Percentiles rank a stretch among this genome's conserved stretches.
phyloP scores from a whole-genome alignment of 441 rosid species.

The Hura crepitans region DNA sequence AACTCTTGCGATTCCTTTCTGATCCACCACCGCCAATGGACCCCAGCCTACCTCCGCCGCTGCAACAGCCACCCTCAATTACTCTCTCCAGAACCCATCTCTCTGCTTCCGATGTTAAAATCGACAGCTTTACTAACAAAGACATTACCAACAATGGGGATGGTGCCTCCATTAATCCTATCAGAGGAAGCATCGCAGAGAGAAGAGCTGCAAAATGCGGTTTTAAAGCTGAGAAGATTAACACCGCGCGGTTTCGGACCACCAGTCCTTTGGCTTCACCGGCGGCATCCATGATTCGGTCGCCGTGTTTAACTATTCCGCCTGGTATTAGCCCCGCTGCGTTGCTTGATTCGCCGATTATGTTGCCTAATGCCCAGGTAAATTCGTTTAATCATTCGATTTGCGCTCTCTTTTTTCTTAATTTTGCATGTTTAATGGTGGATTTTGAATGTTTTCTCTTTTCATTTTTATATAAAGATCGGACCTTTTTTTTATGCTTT shows the following conservation, averaged over 20 bases:
- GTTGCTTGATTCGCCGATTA: conserved; percentile 50
- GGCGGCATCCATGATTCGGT: neutral
- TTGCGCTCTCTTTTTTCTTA: neutral
- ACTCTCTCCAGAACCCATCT: neutral
- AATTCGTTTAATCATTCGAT: neutral
- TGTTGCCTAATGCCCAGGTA: conserved; percentile 57
- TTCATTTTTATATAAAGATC: neutral
- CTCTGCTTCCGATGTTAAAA: neutral
- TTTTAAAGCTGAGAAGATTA: conserved; percentile 48
- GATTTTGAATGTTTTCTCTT: neutral
- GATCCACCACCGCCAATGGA: conserved; percentile 13
- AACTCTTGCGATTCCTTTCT: conserved; percentile 5
- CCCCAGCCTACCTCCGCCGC: neutral
- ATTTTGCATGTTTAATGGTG: neutral
- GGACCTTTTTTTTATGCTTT: neutral
- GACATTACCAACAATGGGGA: neutral
- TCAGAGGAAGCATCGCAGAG: conserved; percentile 50
- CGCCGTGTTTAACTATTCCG: conserved; percentile 47
- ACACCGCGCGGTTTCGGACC: conserved; percentile 33
- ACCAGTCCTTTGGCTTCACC: conserved; percentile 26
- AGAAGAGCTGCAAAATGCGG: conserved; percentile 56
- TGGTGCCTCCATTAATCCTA: neutral
- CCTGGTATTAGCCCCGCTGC: conserved; percentile 61
- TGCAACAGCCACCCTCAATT: neutral
- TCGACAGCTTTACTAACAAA: neutral